Base-by-base conservation (phyloP, 768 basidiomycete genomes). In the Pluteus cervinus region DNA sequence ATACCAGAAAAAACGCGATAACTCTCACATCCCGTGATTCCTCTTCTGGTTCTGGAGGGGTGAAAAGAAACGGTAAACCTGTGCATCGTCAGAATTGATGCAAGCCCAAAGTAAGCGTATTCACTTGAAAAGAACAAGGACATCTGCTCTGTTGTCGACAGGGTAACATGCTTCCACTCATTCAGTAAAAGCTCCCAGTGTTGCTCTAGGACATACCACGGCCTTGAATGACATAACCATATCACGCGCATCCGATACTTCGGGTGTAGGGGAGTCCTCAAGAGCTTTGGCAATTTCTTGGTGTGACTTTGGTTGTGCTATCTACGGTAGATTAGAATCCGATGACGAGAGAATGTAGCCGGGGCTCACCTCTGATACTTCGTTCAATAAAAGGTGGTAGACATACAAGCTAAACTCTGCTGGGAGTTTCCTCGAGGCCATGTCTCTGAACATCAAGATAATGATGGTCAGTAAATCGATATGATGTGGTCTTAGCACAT, bases 401-500 rank as follows among this genome's bases (percentile, higher is more conserved):
- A 86, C 51, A 47, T 81, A 76, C 14, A 86, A 61, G 10, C 75
- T 53, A 50, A 84, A 87, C 5, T 58, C 45, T 15, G 72, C 53
- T 1, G 83, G 75, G 7, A 86, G 66, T 17, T 66, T 66, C 39
- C 67, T 69, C 29, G 69, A 58, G 17, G 68, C 66, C 40, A 67
- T 66, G 45, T 82, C 78, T 52, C 75, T 80, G 55, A 79, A 84
- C 4, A 73, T 61, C 9, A 81, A 61, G 41, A 78, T 62, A 24
- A 88, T 63, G 17, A 86, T 62, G 23, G 73, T 71, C 22, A 89
- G 63, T 11, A 89, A 62, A 33, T 72, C 71, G 35, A 90, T 64
- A 53, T 91, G 88, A 49, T 90, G 87, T 1, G 87, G 85, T 38
- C 78, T 69, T 20, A 90, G 67, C 39, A 77, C 66, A 57, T 86